Base-by-base conservation (phyloP, 108 stramenopile species). In the Conticribra weissflogii region DNA sequence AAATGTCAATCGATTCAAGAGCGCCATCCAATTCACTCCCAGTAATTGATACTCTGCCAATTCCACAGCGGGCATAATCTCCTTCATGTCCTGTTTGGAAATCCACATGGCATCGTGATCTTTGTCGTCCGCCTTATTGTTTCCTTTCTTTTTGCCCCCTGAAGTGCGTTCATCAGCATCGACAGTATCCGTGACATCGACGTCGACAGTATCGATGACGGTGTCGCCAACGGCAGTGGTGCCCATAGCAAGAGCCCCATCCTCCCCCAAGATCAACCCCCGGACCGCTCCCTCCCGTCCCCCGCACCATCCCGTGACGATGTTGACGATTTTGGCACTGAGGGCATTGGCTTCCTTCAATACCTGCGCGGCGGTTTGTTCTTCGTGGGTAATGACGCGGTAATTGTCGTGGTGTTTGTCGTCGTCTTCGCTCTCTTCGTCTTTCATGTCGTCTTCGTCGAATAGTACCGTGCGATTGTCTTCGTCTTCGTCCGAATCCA, bases 11-110 rank as follows among this genome's bases (percentile, higher is more conserved):
- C 86, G 72, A 77, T 93, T 83, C 34, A 95, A 68, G 15, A 92
- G 49, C 2, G 86, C 85, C 81, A 95, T 69, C 94, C 94, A 95
- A 69, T 95, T 95, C 64, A 95, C 90, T 2, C 94, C 94, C 63
- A 92, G 78, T 45, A 95, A 53, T 63, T 95, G 94, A 71, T 95
- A 93, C 32, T 87, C 85, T 3, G 86, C 82, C 59, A 93, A 75
- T 4, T 69, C 84, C 2, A 90, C 81, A 30, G 75, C 63, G 30
- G 92, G 92, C 58, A 81, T 76, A 5, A 87, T 70, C 33, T 68
- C 45, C 31, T 60, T 52, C 89, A 93, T 93, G 3, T 30, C 51
- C 48, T 86, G 74, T 19, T 84, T 52, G 3, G 85, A 80, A 31
- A 93, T 93, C 92, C 92, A 93, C 21, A 23, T 0, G 3, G n/a